Percentiles rank a stretch among this genome's conserved stretches.
Conservation (phyloP, 2,329 filamentous ascomycete species). For the Arthroderma sp. region DNA sequence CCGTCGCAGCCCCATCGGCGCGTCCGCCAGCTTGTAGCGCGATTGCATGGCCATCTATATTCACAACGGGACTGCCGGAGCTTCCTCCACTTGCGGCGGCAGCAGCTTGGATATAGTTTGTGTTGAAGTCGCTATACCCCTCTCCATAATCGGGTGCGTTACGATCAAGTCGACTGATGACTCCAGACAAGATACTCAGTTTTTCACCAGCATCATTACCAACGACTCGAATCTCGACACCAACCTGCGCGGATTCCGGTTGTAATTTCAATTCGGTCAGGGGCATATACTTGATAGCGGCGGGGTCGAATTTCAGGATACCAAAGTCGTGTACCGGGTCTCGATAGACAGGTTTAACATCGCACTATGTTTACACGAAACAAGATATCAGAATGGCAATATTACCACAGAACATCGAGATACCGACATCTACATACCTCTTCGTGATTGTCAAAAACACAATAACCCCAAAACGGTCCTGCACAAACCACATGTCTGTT, state of each 20-base stretch:
- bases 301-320: constrained; percentile 89
- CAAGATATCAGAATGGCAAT: background rate
- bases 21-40: constrained; percentile 88
- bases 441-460: constrained; percentile 97
- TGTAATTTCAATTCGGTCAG: constrained; percentile 65
- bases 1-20: constrained; percentile 87
- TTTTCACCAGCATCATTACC: constrained; percentile 98
- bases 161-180: constrained; percentile 88
- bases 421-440: constrained; percentile 33
- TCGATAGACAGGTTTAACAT: constrained; percentile 91
- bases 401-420: background rate
- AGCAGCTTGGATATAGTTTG: constrained; percentile 93
- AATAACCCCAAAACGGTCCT: constrained; percentile 95
- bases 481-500: constrained; percentile 89
- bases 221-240: constrained; percentile 88
- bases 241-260: constrained; percentile 75
- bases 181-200: constrained; percentile 90
- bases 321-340: constrained; percentile 98
- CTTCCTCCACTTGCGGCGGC: constrained; percentile 92
- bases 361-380: constrained; percentile 46
- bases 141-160: constrained; percentile 98
- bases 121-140: constrained; percentile 95
- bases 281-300: constrained; percentile 94
- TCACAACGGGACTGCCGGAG: constrained; percentile 96
- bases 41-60: constrained; percentile 82